These are phyloP conservation scores for Pseudozyma sp. DNA, from an alignment of 1,284 basidiomycete genomes.

Conservation along the genomic window DNA sequence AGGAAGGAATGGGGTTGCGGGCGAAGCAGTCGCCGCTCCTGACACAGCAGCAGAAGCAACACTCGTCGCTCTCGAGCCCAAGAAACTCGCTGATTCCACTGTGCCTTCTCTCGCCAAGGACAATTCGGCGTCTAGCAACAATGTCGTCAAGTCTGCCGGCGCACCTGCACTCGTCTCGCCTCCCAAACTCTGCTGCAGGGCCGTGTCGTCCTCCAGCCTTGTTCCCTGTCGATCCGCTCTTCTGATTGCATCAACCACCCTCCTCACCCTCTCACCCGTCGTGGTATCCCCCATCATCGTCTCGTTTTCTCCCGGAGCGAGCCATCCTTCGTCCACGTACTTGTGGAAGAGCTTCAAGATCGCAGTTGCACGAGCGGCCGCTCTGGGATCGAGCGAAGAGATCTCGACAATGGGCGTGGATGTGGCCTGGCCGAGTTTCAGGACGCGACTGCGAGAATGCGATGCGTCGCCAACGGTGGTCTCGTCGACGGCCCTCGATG, in stretches of 20 bases:
- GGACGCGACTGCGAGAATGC: conserved; percentile 46
- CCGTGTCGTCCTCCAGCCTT: conserved; percentile 10
- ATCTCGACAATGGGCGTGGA: conserved; percentile 62
- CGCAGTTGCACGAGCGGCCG: conserved; percentile 61
- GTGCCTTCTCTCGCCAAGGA: conserved; percentile 30
- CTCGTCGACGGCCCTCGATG: background rate
- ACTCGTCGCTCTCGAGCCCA: conserved; percentile 29
- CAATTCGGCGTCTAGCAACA: conserved; percentile 47
- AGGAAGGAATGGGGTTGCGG: conserved; percentile 40
- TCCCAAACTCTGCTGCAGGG: background rate
- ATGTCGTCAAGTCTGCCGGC: conserved; percentile 29
- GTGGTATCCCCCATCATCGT: conserved; percentile 15
- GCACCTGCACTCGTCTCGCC: background rate
- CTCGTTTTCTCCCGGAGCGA: conserved; percentile 17
- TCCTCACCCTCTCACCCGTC: conserved; percentile 26
- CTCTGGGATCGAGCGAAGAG: conserved; percentile 54
- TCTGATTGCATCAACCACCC: conserved; percentile 37
- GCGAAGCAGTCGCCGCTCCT: conserved; percentile 10
- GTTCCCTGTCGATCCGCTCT: conserved; percentile 12
- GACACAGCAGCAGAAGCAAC: background rate
- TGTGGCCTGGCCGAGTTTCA: conserved; percentile 51
- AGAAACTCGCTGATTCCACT: conserved; percentile 26
- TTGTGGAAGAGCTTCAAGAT: conserved; percentile 63
- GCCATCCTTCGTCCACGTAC: conserved; percentile 62
- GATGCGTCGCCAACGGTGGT: conserved; percentile 26